Conservation (phyloP, 352 stramenopile species). For the Pythium dissimile region DNA sequence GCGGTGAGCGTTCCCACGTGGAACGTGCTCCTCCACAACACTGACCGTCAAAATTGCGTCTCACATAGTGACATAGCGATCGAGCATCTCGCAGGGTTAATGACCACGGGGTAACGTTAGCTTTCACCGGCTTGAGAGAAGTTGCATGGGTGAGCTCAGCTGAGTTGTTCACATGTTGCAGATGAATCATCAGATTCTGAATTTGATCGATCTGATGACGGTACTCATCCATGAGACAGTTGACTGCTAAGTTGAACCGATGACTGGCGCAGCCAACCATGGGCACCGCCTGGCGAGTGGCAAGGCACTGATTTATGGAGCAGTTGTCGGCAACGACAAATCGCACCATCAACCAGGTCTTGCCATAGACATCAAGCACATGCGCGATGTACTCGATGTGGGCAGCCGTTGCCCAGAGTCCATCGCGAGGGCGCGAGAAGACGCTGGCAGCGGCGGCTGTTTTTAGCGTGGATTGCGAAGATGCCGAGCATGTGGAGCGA, state of each 20-base stretch:
- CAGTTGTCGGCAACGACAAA: slow-evolving; percentile 22
- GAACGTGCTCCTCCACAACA: slow-evolving; percentile 8
- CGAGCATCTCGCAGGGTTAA: slow-evolving; percentile 4
- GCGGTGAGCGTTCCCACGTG: not conserved
- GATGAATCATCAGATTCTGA: slow-evolving; percentile 8
- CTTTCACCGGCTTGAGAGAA: not conserved
- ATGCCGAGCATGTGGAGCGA: no score
- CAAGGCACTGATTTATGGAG: slow-evolving; percentile 14
- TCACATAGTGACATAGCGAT: slow-evolving; percentile 5
- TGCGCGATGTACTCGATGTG: no score
- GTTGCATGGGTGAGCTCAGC: no score
- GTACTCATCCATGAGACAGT: no score
- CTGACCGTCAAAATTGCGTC: not conserved
- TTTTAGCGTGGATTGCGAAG: no score
- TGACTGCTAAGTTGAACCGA: slow-evolving; percentile 12
- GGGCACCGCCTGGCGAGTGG: slow-evolving; percentile 1
- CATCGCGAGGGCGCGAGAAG: no score
- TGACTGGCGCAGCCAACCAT: slow-evolving; percentile 14
- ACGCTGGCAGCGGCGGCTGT: no score
- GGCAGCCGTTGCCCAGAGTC: no score
- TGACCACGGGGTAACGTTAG: slow-evolving; percentile 9
- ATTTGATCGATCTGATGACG: no score
- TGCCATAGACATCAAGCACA: slow-evolving; percentile 15
- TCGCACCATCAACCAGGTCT: slow-evolving; percentile 19
- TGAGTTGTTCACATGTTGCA: not conserved